These are phyloP conservation scores for Cinchona pubescens DNA, from an alignment of 257 asterid genomes.

Conservation along the genomic window DNA sequence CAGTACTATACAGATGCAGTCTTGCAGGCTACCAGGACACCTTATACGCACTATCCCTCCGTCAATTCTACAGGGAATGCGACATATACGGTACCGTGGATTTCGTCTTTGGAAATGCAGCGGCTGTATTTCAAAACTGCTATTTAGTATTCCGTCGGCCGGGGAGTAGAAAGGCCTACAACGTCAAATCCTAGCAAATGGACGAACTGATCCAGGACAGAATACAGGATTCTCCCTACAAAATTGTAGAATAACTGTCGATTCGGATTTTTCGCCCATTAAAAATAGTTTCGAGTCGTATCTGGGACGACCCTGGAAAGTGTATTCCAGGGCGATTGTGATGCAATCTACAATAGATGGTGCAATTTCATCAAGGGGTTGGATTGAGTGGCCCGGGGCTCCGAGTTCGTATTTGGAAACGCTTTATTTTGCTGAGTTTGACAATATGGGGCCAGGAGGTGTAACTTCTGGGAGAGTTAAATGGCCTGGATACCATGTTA, in stretches of 20 bases:
- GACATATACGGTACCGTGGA: constrained; percentile 74
- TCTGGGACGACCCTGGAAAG: constrained; percentile 68
- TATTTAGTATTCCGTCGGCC: constrained; percentile 49
- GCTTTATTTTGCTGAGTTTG: constrained; percentile 56
- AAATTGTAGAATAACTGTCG: constrained; percentile 41
- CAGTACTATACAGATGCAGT: constrained; percentile 59
- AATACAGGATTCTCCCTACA: constrained; percentile 70
- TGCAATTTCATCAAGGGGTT: constrained; percentile 43
- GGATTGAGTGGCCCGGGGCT: constrained; percentile 69
- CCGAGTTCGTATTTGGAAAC: constrained; percentile 31
- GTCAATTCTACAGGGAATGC: constrained; percentile 75
- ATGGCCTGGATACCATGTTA: constrained; percentile 51
- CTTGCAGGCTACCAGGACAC: constrained; percentile 68
- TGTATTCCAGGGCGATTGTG: constrained; percentile 55
- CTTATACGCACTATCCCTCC: constrained; percentile 55
- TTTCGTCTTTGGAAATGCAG: constrained; percentile 71
- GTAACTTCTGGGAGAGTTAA: constrained; percentile 44
- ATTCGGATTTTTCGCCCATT: constrained; percentile 35
- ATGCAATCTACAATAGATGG: constrained; percentile 63
- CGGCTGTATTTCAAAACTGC: constrained; percentile 66
- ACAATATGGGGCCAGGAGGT: constrained; percentile 48
- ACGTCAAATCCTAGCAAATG: constrained; percentile 59
- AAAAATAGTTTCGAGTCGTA: constrained; percentile 31
- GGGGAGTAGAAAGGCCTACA: constrained; percentile 31
- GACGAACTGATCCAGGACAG: constrained; percentile 65